Base-by-base conservation (phyloP, 306 rosid genomes). In the Coriaria nepalensis region DNA sequence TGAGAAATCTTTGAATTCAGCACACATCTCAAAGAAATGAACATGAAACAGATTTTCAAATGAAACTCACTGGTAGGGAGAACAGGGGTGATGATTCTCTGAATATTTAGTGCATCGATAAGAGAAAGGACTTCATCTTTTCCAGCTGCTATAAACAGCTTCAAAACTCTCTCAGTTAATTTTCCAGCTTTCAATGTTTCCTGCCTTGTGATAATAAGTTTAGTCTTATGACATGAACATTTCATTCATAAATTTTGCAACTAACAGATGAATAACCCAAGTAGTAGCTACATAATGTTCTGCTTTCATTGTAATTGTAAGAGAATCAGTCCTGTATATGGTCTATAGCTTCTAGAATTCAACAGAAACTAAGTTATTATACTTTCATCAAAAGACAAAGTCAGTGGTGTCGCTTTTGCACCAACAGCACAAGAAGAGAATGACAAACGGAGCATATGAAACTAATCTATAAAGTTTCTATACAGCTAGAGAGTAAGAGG, bases 31-130 rank as follows among this genome's bases (percentile, higher is more conserved):
- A 55, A 12, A 0, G 37, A 9, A 45, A 43, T 10, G 52, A 20
- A 48, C 55, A 52, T 39, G 49, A 68, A 9, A 41, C 36, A 53
- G 55, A 49, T 3, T 15, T 14, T 9, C 43, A 57, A 34, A 53
- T 11, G 55, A 7, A 48, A 77, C 96, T 71, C 84, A 92, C 98
- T 79, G 55, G 96, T 92, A 56, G 98, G 98, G 68, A 92, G 78
- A 46, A 85, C 96, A 54, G 94, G 98, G 60, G 63, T 73, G 62
- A 77, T 40, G 45, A 47, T 57, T 52, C 78, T 92, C 63, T 53
- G 83, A 67, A 92, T 82, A 69, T 92, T 82, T 35, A 85, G 82
- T 33, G 78, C 81, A 60, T 62, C 68, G 50, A 92, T 78, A 47
- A 82, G 60, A 41, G 96, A 75, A 62, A 82, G 78, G 14, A 92